A percentile compares a stretch with the other conserved stretches of the same genome.
Evolutionary conservation across 1,284 basidiomycete species (phyloP).

Genomic region (Blastosporella zonata): DNA sequence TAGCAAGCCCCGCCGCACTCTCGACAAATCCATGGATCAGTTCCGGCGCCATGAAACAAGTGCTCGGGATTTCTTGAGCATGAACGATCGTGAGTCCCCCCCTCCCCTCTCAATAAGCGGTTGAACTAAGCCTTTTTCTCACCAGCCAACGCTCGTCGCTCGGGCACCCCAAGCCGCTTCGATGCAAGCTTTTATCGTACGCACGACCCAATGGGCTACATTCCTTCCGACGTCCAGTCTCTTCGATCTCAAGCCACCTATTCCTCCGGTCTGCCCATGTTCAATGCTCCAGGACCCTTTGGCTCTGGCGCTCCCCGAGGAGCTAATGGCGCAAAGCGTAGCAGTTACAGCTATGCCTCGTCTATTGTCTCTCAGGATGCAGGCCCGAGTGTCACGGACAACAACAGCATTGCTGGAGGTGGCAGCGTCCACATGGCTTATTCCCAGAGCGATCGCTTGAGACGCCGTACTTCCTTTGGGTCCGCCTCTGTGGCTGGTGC

Average conservation of each 20-base stretch:
- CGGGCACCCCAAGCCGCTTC: conserved; percentile 87
- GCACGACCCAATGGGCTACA: conserved; percentile 92
- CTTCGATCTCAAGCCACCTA: conserved; percentile 93
- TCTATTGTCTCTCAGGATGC: conserved; percentile 90
- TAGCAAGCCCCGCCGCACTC: conserved; percentile 86
- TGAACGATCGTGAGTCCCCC: conserved; percentile 45
- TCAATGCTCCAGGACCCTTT: conserved; percentile 68
- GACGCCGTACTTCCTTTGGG: conserved; percentile 60
- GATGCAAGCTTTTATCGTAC: conserved; percentile 94
- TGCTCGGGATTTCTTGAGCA: conserved; percentile 66
- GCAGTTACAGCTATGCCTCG: conserved; percentile 82
- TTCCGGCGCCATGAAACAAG: conserved; percentile 88
- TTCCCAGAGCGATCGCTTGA: conserved; percentile 63
- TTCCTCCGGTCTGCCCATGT: conserved; percentile 86
- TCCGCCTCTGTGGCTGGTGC: conserved; percentile 68
- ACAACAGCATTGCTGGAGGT: conserved; percentile 56
- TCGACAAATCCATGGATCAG: conserved; percentile 85
- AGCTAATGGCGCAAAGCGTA: conserved; percentile 63
- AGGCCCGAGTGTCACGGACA: conserved; percentile 59
- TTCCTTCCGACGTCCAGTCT: conserved; percentile 93
- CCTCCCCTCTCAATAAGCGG: conserved; percentile 9
- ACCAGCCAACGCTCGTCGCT: conserved; percentile 49
- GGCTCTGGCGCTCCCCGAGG: conserved; percentile 60
- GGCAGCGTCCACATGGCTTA: conserved; percentile 66
- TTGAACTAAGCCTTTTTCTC: conserved; percentile 7